A percentile compares a stretch with the other conserved stretches of the same genome.
Evolutionary conservation across 768 basidiomycete genomes (phyloP).

Genomic region (Collybia nuda): DNA sequence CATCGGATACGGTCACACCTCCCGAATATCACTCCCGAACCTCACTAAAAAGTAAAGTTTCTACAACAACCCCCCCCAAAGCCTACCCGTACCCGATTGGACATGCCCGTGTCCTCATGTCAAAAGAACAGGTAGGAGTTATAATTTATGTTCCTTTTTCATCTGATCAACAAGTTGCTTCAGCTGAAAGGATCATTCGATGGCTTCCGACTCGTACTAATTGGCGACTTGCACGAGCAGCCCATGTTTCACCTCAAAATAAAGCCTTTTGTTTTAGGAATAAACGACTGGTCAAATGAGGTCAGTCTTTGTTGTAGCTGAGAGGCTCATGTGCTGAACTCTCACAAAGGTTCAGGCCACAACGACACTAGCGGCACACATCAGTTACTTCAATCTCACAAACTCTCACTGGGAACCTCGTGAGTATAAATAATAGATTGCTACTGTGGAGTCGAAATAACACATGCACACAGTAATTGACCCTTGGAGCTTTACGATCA

Average conservation of each 20-base stretch:
- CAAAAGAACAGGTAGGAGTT: constrained; percentile 74
- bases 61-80: constrained; percentile 9
- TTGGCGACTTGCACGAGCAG: constrained; percentile 93
- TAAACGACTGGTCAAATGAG: constrained; percentile 93
- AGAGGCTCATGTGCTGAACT: neutral
- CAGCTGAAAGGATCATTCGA: constrained; percentile 86
- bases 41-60: neutral
- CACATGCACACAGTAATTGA: constrained; percentile 70
- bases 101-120: constrained; percentile 49
- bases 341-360: constrained; percentile 72
- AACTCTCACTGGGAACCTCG: constrained; percentile 99
- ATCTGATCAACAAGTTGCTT: constrained; percentile 4
- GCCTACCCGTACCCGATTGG: constrained; percentile 24
- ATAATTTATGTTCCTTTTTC: neutral
- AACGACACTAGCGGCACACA: constrained; percentile 75
- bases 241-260: constrained; percentile 89
- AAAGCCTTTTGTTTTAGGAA: constrained; percentile 78
- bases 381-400: constrained; percentile 95
- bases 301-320: constrained; percentile 37
- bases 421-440: constrained; percentile 35
- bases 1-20: constrained; percentile 1
- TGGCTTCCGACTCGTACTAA: constrained; percentile 90
- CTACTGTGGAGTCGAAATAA: neutral
- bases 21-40: constrained; percentile 7
- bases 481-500: constrained; percentile 87